A percentile compares a stretch with the other conserved stretches of the same genome.
Conservation (phyloP, 2,329 filamentous ascomycete genomes). For the Aspergillus pseudonomiae region DNA sequence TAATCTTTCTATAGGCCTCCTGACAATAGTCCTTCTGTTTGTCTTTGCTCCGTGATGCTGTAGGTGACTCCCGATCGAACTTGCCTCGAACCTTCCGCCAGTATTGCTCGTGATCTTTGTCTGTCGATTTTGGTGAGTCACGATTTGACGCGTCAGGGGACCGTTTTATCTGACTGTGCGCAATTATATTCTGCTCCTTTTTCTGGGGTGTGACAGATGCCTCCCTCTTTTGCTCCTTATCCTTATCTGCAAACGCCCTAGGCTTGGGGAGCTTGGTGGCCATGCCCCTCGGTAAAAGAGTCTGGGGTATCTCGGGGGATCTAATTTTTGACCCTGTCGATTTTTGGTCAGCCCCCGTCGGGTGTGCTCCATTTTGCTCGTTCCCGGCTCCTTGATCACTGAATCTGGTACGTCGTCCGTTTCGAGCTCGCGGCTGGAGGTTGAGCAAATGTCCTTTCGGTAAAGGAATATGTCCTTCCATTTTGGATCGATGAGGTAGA, state of each 20-base stretch:
- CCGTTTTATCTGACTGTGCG: slow-evolving; percentile 8
- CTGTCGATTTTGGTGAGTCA: slow-evolving; percentile 16
- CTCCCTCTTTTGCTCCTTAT: slow-evolving; percentile 19
- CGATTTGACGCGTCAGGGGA: slow-evolving; percentile 12
- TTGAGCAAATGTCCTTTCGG: slow-evolving; percentile 35
- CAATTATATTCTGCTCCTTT: slow-evolving; percentile 7
- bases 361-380: not conserved
- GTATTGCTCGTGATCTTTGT: slow-evolving; percentile 31
- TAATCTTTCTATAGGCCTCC: slow-evolving; percentile 26
- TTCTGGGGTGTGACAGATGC: slow-evolving; percentile 16
- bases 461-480: slow-evolving; percentile 32
- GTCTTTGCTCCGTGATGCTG: slow-evolving; percentile 22
- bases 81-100: slow-evolving; percentile 32
- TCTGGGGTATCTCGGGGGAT: slow-evolving; percentile 11
- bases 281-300: slow-evolving; percentile 21
- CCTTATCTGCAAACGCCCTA: slow-evolving; percentile 23
- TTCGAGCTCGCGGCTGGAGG: slow-evolving; percentile 28
- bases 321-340: slow-evolving; percentile 12
- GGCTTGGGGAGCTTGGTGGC: slow-evolving; percentile 35
- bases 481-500: slow-evolving; percentile 19
- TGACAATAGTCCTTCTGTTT: slow-evolving; percentile 24
- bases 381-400: slow-evolving; percentile 24
- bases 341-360: not conserved
- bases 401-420: slow-evolving; percentile 12
- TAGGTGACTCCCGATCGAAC: slow-evolving; percentile 30